These are phyloP conservation scores for Trichophyton mentagrophytes DNA, from an alignment of 2,329 filamentous ascomycete species.

Conservation along the genomic window DNA sequence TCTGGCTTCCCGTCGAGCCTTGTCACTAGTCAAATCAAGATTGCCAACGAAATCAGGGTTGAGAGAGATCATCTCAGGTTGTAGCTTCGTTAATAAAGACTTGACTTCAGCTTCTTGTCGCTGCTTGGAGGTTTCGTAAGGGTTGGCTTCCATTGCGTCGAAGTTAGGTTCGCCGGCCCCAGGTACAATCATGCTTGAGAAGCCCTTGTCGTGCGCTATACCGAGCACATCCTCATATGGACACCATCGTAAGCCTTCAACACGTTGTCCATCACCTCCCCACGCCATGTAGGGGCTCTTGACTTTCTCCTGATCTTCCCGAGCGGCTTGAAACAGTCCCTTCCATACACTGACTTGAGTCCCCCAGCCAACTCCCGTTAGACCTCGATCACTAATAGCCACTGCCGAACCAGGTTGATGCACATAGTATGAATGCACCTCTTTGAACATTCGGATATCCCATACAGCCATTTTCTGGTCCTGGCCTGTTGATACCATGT, in stretches of 20 bases:
- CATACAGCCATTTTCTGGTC: slow-evolving; percentile 88
- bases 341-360: slow-evolving; percentile 85
- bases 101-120: slow-evolving; percentile 87
- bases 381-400: slow-evolving; percentile 73
- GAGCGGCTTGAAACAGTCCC: slow-evolving; percentile 66
- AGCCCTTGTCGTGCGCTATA: slow-evolving; percentile 70
- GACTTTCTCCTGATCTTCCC: slow-evolving; percentile 60
- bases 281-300: slow-evolving; percentile 86
- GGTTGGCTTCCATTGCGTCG: slow-evolving; percentile 85
- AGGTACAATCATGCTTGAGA: slow-evolving; percentile 79
- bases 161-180: slow-evolving; percentile 96
- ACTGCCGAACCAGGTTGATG: slow-evolving; percentile 70
- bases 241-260: slow-evolving; percentile 80
- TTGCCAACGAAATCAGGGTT: slow-evolving; percentile 86
- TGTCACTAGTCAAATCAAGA: slow-evolving; percentile 66
- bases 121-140: slow-evolving; percentile 86
- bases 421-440: slow-evolving; percentile 80
- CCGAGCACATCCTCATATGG: slow-evolving; percentile 90
- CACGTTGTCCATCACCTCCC: slow-evolving; percentile 69
- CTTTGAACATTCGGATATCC: slow-evolving; percentile 89
- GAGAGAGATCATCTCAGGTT: slow-evolving; percentile 92
- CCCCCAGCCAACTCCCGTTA: slow-evolving; percentile 84
- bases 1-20: slow-evolving; percentile 62
- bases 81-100: slow-evolving; percentile 79
- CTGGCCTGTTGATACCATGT: slow-evolving; percentile 89